These are phyloP conservation scores for Fusarium nelsonii DNA, from an alignment of 2,329 filamentous ascomycete genomes.

Conservation along the genomic window DNA sequence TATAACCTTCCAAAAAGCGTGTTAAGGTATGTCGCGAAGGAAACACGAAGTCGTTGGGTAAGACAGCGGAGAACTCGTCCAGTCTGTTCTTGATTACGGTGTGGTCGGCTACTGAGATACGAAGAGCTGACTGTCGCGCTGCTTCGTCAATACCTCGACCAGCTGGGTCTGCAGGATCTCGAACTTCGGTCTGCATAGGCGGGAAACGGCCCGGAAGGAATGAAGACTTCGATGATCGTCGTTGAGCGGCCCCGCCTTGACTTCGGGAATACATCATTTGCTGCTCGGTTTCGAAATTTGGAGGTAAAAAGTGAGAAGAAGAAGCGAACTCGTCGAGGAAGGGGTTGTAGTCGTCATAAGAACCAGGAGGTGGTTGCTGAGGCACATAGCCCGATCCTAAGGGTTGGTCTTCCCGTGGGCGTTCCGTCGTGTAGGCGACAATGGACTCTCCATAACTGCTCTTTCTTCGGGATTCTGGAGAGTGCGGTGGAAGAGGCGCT, in stretches of 20 bases:
- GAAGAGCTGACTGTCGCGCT: slow-evolving; percentile 53
- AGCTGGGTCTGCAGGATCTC: slow-evolving; percentile 53
- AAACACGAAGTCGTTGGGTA: slow-evolving; percentile 73
- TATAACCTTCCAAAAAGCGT: slow-evolving; percentile 77
- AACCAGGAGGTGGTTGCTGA: slow-evolving; percentile 47
- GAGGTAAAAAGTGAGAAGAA: slow-evolving; percentile 67
- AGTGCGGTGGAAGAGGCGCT: slow-evolving; percentile 57
- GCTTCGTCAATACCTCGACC: slow-evolving; percentile 50
- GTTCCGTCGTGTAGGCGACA: slow-evolving; percentile 59
- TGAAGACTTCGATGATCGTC: slow-evolving; percentile 61
- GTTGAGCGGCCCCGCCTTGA: slow-evolving; percentile 54
- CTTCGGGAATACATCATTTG: slow-evolving; percentile 65
- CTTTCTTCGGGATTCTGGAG: slow-evolving; percentile 59
- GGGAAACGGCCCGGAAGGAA: slow-evolving; percentile 68
- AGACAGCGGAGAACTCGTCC: slow-evolving; percentile 70
- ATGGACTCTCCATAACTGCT: slow-evolving; percentile 61
- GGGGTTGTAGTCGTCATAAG: slow-evolving; percentile 69
- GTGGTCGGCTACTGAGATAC: slow-evolving; percentile 68
- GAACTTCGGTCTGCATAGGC: slow-evolving; percentile 66
- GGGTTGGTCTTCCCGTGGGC: slow-evolving; percentile 60
- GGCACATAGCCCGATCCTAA: slow-evolving; percentile 56
- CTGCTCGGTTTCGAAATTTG: slow-evolving; percentile 66
- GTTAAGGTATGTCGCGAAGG: slow-evolving; percentile 77
- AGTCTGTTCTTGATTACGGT: slow-evolving; percentile 69
- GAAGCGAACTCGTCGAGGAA: slow-evolving; percentile 69